Conservation (phyloP, 768 basidiomycete species). For the Mycena rosella region DNA sequence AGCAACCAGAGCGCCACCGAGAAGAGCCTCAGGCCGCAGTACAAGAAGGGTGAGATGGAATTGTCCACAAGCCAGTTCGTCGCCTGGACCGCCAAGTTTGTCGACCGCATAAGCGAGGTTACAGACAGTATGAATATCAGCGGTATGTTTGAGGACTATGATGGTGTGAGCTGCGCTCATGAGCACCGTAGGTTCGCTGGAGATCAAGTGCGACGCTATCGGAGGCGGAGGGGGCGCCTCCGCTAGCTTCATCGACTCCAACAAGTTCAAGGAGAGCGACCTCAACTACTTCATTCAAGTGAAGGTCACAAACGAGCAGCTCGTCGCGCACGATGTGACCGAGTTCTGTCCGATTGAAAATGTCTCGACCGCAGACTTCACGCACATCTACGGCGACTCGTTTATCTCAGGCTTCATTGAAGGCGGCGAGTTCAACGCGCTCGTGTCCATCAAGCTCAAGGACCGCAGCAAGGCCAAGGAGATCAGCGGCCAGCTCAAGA, state of each 20-base stretch:
- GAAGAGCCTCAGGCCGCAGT: constrained; percentile 1
- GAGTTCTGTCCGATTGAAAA: constrained; percentile 5
- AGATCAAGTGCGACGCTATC: neutral
- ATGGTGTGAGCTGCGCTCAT: too few relatives aligned
- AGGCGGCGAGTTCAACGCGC: constrained; percentile 24
- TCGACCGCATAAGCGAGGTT: constrained; percentile 12
- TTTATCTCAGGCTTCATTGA: constrained; percentile 24
- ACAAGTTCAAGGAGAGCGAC: constrained; percentile 25
- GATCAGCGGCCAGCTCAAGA: neutral
- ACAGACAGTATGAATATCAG: constrained; percentile 9
- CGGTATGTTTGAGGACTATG: constrained; percentile 7
- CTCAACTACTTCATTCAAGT: constrained; percentile 26
- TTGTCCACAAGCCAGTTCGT: neutral
- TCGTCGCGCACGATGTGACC: constrained; percentile 7
- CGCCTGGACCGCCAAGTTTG: constrained; percentile 17
- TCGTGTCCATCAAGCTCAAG: constrained; percentile 27
- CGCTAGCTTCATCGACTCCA: constrained; percentile 11
- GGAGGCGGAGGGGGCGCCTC: neutral
- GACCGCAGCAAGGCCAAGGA: constrained; percentile 7
- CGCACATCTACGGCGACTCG: constrained; percentile 18
- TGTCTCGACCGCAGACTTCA: constrained; percentile 11
- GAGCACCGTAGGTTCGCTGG: neutral
- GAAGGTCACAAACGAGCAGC: constrained; percentile 13
- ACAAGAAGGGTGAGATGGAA: neutral
- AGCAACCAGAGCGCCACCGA: neutral